phyloP scores from a whole-genome alignment of 352 stramenopile species.

The Globisporangium yorkense region DNA sequence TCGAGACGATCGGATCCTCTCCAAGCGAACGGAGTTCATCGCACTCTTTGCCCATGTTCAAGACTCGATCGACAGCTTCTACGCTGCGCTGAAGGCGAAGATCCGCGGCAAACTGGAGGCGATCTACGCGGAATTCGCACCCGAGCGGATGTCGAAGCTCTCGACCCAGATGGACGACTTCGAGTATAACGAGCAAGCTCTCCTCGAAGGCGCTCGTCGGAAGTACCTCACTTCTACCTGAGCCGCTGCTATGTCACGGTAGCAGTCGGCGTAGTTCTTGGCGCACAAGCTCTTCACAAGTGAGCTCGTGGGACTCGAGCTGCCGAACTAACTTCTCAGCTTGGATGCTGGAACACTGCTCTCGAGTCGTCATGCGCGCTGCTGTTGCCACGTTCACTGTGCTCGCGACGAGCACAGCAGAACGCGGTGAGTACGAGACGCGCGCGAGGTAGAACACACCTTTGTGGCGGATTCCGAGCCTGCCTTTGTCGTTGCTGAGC shows the following conservation, averaged over 20 bases:
- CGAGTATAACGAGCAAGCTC: slow-evolving; percentile 32
- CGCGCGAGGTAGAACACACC: slow-evolving; percentile 3
- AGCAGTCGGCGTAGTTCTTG: slow-evolving; percentile 8
- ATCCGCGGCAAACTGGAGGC: slow-evolving; percentile 22
- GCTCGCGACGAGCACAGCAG: neutral
- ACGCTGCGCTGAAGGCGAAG: slow-evolving; percentile 16
- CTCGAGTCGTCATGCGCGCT: neutral
- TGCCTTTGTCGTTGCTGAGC: slow-evolving; percentile 2
- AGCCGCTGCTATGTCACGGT: neutral
- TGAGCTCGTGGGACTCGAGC: slow-evolving; percentile 15
- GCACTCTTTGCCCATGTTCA: slow-evolving; percentile 25
- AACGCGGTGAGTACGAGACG: slow-evolving; percentile 1
- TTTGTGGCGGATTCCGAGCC: slow-evolving; percentile 2
- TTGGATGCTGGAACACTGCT: neutral
- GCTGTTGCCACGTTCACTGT: neutral
- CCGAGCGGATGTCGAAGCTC: slow-evolving; percentile 51
- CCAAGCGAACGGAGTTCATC: slow-evolving; percentile 18
- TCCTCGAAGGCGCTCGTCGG: slow-evolving; percentile 31
- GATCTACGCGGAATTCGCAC: slow-evolving; percentile 41
- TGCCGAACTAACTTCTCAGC: slow-evolving; percentile 15
- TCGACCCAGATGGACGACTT: slow-evolving; percentile 41
- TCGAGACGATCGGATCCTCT: slow-evolving; percentile 3
- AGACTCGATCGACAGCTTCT: slow-evolving; percentile 21
- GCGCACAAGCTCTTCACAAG: slow-evolving; percentile 8
- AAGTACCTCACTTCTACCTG: slow-evolving; percentile 35